Conservation (phyloP, 139 green algal genomes). For the Tetraselmis chui region DNA sequence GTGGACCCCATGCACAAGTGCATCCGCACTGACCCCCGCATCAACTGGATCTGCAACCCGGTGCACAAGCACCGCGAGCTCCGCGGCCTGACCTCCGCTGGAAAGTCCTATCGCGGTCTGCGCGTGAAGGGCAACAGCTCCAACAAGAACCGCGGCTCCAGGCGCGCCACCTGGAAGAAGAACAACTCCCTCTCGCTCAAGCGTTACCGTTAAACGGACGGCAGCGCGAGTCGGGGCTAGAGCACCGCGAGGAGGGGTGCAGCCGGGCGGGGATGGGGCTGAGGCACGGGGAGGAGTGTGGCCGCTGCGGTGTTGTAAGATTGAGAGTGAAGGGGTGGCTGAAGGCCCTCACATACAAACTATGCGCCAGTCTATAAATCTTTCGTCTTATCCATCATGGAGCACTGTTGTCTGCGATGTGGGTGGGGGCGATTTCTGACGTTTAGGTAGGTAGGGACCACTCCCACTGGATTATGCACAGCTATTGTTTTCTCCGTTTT, state of each 20-base stretch:
- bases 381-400: no score
- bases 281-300: no score
- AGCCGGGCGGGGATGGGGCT: not conserved
- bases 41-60: conserved; percentile 98
- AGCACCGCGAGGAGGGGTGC: no score
- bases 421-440: no score
- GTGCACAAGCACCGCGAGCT: conserved; percentile 98
- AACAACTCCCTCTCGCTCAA: conserved; percentile 86
- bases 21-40: conserved; percentile 91
- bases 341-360: no score
- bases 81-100: conserved; percentile 89
- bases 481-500: no score
- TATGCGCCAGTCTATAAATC: no score
- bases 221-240: not conserved
- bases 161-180: conserved; percentile 78
- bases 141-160: conserved; percentile 84
- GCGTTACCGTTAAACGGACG: conserved; percentile 83
- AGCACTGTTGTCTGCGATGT: no score
- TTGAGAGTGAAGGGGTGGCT: no score
- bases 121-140: conserved; percentile 77
- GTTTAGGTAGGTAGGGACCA: no score
- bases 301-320: no score
- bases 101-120: conserved; percentile 89
- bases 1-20: conserved; percentile 91
- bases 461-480: no score